Conservation (phyloP, 805 yeast species). For the Candida stauntonica region DNA sequence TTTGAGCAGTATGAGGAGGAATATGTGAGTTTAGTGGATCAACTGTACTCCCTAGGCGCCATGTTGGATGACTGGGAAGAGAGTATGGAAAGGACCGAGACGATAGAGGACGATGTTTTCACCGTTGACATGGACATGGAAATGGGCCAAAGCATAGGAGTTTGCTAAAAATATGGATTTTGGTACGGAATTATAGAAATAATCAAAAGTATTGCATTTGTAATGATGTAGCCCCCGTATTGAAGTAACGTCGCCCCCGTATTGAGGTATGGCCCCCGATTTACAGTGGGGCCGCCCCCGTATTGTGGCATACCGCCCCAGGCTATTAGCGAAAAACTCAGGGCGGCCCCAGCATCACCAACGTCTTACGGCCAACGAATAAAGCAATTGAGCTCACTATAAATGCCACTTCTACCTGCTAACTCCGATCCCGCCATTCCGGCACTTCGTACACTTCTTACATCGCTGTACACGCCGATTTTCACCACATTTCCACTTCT, state of each 20-base stretch:
- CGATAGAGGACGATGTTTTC: not conserved
- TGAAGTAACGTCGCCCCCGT: no score
- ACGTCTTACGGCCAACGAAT: no score
- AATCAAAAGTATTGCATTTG: no score
- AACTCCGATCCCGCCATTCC: constrained; percentile 14
- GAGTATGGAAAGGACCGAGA: not conserved
- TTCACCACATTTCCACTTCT: constrained; percentile 15
- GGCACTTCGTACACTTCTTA: constrained; percentile 8
- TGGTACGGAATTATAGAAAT: no score
- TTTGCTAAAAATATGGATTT: no score
- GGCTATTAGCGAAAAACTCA: not conserved
- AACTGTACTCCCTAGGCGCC: constrained; percentile 6
- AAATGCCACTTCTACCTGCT: constrained; percentile 18
- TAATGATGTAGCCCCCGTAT: no score
- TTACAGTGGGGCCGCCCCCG: no score
- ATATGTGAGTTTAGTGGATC: constrained; percentile 7
- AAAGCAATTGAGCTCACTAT: not conserved
- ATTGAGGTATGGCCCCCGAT: no score
- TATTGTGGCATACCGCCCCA: no score
- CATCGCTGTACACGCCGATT: constrained; percentile 9
- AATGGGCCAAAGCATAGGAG: not conserved
- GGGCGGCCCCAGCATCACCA: no score
- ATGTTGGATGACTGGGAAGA: constrained; percentile 15
- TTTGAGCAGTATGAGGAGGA: constrained; percentile 17
- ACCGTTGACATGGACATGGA: not conserved